Evolutionary conservation across 148 eudicot genomes (phyloP).

Genomic region (Heliosperma pusillum): DNA sequence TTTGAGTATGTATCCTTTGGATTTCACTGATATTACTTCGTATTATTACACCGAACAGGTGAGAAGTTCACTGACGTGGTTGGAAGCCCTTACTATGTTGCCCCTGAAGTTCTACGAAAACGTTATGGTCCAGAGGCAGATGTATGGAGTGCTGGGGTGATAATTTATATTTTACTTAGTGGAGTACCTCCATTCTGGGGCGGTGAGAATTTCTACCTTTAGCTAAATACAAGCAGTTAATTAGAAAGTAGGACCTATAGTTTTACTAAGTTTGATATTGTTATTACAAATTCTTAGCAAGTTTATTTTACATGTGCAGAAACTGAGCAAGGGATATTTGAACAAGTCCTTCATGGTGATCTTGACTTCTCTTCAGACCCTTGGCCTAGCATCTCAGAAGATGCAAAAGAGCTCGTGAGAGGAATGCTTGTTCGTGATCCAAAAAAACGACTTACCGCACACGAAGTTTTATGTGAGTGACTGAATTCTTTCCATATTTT

Average conservation of each 20-base stretch:
- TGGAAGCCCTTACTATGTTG: conserved; percentile 95
- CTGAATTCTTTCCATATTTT: conserved; percentile 22
- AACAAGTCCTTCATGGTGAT: conserved; percentile 81
- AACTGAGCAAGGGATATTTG: conserved; percentile 83
- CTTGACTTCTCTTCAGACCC: conserved; percentile 84
- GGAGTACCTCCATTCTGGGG: conserved; percentile 97
- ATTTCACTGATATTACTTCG: background rate
- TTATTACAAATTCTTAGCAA: background rate
- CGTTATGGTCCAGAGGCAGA: conserved; percentile 82
- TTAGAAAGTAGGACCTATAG: background rate
- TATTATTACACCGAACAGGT: conserved; percentile 34
- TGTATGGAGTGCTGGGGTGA: conserved; percentile 95
- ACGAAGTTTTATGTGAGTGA: conserved; percentile 71
- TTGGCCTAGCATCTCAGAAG: conserved; percentile 83
- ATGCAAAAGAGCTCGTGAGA: conserved; percentile 84
- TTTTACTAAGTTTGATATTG: conserved; percentile 3
- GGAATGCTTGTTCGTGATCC: conserved; percentile 88
- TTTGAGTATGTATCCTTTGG: background rate
- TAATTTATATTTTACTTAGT: conserved; percentile 66
- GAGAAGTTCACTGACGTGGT: conserved; percentile 77
- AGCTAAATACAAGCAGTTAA: background rate
- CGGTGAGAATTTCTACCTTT: conserved; percentile 44
- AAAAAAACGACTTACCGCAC: conserved; percentile 65
- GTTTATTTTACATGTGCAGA: conserved; percentile 33
- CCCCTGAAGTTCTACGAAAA: conserved; percentile 79